phyloP scores from a whole-genome alignment of 2,329 filamentous ascomycete genomes.

The Aspergillus sp. region DNA sequence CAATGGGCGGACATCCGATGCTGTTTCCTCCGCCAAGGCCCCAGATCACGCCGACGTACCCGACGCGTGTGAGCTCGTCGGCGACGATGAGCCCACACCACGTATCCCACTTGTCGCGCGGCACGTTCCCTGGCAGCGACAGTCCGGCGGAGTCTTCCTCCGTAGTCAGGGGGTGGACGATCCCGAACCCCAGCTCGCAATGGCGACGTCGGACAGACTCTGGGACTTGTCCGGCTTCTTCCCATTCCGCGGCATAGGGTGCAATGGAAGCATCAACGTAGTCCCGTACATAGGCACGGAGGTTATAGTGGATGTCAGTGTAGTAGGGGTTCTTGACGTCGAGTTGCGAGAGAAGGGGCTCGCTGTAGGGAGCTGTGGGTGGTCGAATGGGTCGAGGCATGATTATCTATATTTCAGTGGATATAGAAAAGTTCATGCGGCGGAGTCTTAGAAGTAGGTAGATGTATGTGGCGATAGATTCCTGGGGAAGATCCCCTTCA shows the following conservation, averaged over 20 bases:
- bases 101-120: slow-evolving; percentile 51
- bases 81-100: slow-evolving; percentile 57
- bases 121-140: slow-evolving; percentile 46
- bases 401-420: not conserved
- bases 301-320: slow-evolving; percentile 58
- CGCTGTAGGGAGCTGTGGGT: slow-evolving; percentile 38
- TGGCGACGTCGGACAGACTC: slow-evolving; percentile 39
- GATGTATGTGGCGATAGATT: too few relatives aligned
- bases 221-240: slow-evolving; percentile 55
- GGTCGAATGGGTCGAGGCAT: not conserved
- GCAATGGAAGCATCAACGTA: slow-evolving; percentile 61
- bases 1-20: slow-evolving; percentile 64
- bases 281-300: slow-evolving; percentile 56
- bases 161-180: slow-evolving; percentile 38
- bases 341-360: slow-evolving; percentile 49
- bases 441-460: not conserved
- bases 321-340: slow-evolving; percentile 55
- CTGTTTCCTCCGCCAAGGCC: slow-evolving; percentile 59
- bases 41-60: slow-evolving; percentile 57
- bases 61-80: slow-evolving; percentile 57
- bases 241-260: slow-evolving; percentile 63
- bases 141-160: slow-evolving; percentile 40
- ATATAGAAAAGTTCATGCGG: not conserved
- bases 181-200: slow-evolving; percentile 39
- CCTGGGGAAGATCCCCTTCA: not conserved